Base-by-base conservation (phyloP, 441 rosid species). In the Codiaeum variegatum region DNA sequence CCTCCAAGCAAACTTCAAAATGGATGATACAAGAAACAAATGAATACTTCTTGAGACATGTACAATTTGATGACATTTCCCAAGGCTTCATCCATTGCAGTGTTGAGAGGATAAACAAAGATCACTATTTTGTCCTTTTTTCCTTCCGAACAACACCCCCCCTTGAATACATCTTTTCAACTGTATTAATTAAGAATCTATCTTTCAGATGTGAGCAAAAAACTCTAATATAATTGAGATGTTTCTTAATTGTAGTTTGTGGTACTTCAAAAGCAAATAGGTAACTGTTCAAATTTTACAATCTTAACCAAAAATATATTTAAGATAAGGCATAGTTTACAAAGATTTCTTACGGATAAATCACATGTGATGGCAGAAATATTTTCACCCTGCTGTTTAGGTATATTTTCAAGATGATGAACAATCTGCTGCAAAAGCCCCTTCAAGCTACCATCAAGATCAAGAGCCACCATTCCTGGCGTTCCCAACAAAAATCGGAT, bases 381-480 rank as follows among this genome's bases (percentile, higher is more conserved):
- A 80, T 87, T 91, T 85, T 92, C 98, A 83, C 97, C 94, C 85
- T 85, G 98, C 44, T 90, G 85, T 80, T 96, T 93, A 64, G 98
- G 98, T 79, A 93, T 83, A 78, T 80, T 92, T 81, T 96, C 99
- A 75, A 93, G 96, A 75, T 85, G 96, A 68, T 84, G 92, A 78
- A 91, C 92, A 82, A 93, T 90, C 82, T 79, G 86, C 77, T 91
- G 97, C 77, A 96, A 88, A 78, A 93, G 88, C 77, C 91, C 91
- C 86, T 93, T 92, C 83, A 96, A 83, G 81, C 88, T 86, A 62
- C 96, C 79, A 80, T 94, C 96, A 76, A 91, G 88, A 78, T 93
- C 99, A 81, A 96, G 98, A 78, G 99, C 99, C 86, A 93, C 97
- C 85, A 96, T 93, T 83, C 98, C 97, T 38, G 99, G 98, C 85